Conservation (phyloP, 176 grass and related monocot genomes). For the Oryza australiensis region DNA sequence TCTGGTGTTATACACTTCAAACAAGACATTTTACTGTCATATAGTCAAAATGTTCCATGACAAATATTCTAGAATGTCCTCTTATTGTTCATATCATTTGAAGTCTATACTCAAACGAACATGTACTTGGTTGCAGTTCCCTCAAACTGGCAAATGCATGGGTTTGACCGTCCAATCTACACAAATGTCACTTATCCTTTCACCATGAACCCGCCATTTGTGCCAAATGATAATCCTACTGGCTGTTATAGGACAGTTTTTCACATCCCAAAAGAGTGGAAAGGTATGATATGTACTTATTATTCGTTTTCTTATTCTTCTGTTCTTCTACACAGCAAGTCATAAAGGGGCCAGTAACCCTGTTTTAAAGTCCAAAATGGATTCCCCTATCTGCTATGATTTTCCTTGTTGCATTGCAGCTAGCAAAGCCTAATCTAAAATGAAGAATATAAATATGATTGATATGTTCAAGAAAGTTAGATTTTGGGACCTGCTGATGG, state of each 20-base stretch:
- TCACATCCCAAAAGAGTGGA: slow-evolving; percentile 92
- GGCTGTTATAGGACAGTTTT: slow-evolving; percentile 85
- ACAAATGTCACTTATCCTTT: slow-evolving; percentile 84
- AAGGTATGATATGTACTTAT: slow-evolving; percentile 55
- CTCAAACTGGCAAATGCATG: slow-evolving; percentile 98
- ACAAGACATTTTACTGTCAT: neutral
- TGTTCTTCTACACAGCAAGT: neutral
- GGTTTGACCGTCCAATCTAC: slow-evolving; percentile 85
- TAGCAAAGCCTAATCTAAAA: neutral
- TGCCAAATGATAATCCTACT: slow-evolving; percentile 86
- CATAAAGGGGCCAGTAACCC: neutral
- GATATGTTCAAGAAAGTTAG: neutral
- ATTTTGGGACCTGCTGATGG: slow-evolving; percentile 10
- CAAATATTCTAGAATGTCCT: neutral
- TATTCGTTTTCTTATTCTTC: neutral
- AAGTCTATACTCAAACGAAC: slow-evolving; percentile 9
- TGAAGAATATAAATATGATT: neutral
- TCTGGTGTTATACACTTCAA: neutral
- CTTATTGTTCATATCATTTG: neutral
- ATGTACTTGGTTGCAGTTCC: slow-evolving; percentile 59
- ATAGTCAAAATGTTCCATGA: neutral
- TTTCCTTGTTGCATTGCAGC: neutral
- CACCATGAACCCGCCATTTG: slow-evolving; percentile 81
- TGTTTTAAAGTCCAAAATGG: neutral
- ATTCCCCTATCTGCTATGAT: neutral